phyloP scores from a whole-genome alignment of 2,329 filamentous ascomycete species.

The Alternaria sp. region DNA sequence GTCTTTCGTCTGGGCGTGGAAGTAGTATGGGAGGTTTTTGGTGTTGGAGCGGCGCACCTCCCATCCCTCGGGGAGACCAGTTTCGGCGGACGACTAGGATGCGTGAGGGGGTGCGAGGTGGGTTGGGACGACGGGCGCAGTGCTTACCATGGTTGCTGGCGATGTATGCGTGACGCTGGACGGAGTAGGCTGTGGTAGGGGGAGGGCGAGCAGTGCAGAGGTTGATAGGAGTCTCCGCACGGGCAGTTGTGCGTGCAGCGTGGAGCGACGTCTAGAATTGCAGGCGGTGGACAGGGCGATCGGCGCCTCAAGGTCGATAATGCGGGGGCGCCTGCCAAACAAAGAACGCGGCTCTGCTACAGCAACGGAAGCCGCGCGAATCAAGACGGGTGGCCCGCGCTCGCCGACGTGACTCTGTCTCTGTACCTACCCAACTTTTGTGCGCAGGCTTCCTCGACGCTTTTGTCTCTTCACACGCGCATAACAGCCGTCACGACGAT shows the following conservation, averaged over 20 bases:
- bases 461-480: neutral
- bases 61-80: slow-evolving; percentile 83
- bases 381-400: slow-evolving; percentile 12
- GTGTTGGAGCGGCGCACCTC: slow-evolving; percentile 98
- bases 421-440: neutral
- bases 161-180: neutral
- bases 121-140: neutral
- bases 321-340: slow-evolving; percentile 26
- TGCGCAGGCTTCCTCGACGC: neutral
- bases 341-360: slow-evolving; percentile 5
- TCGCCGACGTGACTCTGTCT: neutral
- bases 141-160: slow-evolving; percentile 37
- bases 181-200: neutral
- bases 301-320: slow-evolving; percentile 22
- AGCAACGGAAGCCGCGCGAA: slow-evolving; percentile 9
- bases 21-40: slow-evolving; percentile 99
- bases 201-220: neutral
- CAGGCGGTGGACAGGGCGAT: slow-evolving; percentile 24
- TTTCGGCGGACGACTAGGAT: slow-evolving; percentile 37
- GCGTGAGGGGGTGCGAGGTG: slow-evolving; percentile 26
- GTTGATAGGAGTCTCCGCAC: slow-evolving; percentile 5
- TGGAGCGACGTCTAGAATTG: slow-evolving; percentile 13
- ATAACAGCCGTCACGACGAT: neutral
- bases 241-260: slow-evolving; percentile 1
- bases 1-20: slow-evolving; percentile 83